Base-by-base conservation (phyloP, 1,284 basidiomycete genomes). In the Ceratobasidium sp. region DNA sequence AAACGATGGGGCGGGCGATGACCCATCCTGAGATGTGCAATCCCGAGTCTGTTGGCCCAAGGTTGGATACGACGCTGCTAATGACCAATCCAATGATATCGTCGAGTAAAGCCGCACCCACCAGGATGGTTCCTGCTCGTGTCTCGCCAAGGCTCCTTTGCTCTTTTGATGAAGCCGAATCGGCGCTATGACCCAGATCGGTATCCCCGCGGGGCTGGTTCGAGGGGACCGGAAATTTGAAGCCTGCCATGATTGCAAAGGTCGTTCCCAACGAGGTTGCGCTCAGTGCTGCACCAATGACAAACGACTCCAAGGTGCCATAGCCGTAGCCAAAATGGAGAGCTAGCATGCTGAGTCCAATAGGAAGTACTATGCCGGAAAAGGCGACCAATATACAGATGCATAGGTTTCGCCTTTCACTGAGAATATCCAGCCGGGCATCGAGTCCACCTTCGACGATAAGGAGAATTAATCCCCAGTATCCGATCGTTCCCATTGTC, bases 231-330 rank as follows among this genome's bases (percentile, higher is more conserved):
- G 72, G 45, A 31, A 62, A 62, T 5, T 31, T 42, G 20, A 62
- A 62, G 15, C 68, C 62, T 27, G 68, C 31, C 17, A 87, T 78
- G 0, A 85, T 81, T 32, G 81, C 79, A 52, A 87, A 80, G 0
- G 84, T 83, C 0, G 85, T 87, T 0, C 85, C 85, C 17, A 86
- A 79, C 3, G 81, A 83, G 0, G 85, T 86, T 0, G 83, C 82
- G 0, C 81, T 82, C 0, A 86, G 77, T 0, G 84, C 82, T 1
- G 84, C 81, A 0, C 85, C 85, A 0, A 82, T 80, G 0, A 83
- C 79, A 72, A 87, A 86, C 1, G 82, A 78, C 71, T 85, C 80
- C 0, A 85, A 73, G 0, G 77, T 72, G 0, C 77, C 74, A 54
- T 77, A 80, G 0, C 71, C 72, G 49, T 80, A 82, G 0, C 75